Conservation (phyloP, 2,329 filamentous ascomycete genomes). For the Didymella keratinophila region DNA sequence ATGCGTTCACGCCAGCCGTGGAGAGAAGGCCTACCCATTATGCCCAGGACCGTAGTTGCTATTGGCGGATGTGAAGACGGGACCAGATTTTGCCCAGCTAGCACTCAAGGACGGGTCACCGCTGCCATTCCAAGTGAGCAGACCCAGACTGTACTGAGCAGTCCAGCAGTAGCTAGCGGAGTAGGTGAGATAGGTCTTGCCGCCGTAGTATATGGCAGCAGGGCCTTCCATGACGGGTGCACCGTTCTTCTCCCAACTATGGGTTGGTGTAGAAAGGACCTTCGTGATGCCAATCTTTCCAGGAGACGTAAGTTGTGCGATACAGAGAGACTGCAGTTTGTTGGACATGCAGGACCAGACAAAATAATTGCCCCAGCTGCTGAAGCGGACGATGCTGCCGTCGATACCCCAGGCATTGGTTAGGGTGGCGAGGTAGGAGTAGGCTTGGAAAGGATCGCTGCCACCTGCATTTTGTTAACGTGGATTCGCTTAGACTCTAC, state of each 20-base stretch:
- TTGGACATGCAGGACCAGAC: conserved; percentile 63
- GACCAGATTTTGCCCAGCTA: conserved; percentile 63
- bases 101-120: conserved; percentile 55
- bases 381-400: conserved; percentile 61
- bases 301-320: conserved; percentile 52
- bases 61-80: conserved; percentile 61
- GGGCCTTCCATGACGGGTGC: conserved; percentile 65
- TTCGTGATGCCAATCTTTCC: conserved; percentile 56
- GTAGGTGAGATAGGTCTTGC: conserved; percentile 62
- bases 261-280: conserved; percentile 61
- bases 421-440: conserved; percentile 59
- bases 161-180: conserved; percentile 67
- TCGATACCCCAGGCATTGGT: conserved; percentile 59
- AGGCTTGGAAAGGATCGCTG: conserved; percentile 60
- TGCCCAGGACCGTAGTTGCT: conserved; percentile 66
- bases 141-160: conserved; percentile 61
- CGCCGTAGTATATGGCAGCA: conserved; percentile 61
- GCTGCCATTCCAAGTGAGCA: conserved; percentile 61
- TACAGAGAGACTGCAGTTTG: conserved; percentile 54
- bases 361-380: conserved; percentile 59
- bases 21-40: conserved; percentile 51
- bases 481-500: neutral
- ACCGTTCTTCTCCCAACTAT: conserved; percentile 60
- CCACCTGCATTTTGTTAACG: conserved; percentile 52
- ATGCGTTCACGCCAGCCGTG: neutral